Conservation (phyloP, 805 yeast genomes). For the Tetrapisispora taiwanensis region DNA sequence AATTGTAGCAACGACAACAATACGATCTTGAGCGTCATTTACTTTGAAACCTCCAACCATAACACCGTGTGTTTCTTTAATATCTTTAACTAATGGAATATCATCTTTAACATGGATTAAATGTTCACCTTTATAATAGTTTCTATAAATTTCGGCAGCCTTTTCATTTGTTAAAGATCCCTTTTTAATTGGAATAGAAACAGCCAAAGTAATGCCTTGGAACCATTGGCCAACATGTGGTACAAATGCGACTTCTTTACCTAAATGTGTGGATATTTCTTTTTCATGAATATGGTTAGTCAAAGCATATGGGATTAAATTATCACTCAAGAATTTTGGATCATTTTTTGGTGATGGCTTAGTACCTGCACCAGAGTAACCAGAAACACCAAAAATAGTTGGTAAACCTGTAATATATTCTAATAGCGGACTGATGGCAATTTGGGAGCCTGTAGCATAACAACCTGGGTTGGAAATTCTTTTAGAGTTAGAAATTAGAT, state of each 20-base stretch:
- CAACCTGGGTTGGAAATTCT: constrained; percentile 97
- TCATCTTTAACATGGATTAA: constrained; percentile 81
- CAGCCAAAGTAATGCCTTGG: constrained; percentile 93
- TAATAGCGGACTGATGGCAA: constrained; percentile 80
- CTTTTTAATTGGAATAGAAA: constrained; percentile 74
- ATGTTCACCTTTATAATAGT: constrained; percentile 78
- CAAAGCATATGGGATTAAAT: constrained; percentile 87
- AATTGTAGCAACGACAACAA: constrained; percentile 88
- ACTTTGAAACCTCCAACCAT: constrained; percentile 95
- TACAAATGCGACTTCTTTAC: constrained; percentile 71
- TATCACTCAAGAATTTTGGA: constrained; percentile 58
- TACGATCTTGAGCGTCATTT: constrained; percentile 77
- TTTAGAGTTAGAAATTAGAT: constrained; percentile 53
- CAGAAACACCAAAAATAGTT: constrained; percentile 87
- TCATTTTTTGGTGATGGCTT: constrained; percentile 97
- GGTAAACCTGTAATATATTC: constrained; percentile 64
- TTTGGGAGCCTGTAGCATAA: constrained; percentile 97
- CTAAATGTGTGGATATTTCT: constrained; percentile 77
- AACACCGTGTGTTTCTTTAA: constrained; percentile 89
- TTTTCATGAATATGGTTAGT: constrained; percentile 96
- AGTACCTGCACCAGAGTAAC: constrained; percentile 98
- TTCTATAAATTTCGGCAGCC: constrained; percentile 65
- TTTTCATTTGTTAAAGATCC: constrained; percentile 66
- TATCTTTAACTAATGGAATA: constrained; percentile 85
- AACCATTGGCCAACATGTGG: constrained; percentile 99